phyloP scores from a whole-genome alignment of 2,329 filamentous ascomycete species.

The Neofusicoccum sp. region DNA sequence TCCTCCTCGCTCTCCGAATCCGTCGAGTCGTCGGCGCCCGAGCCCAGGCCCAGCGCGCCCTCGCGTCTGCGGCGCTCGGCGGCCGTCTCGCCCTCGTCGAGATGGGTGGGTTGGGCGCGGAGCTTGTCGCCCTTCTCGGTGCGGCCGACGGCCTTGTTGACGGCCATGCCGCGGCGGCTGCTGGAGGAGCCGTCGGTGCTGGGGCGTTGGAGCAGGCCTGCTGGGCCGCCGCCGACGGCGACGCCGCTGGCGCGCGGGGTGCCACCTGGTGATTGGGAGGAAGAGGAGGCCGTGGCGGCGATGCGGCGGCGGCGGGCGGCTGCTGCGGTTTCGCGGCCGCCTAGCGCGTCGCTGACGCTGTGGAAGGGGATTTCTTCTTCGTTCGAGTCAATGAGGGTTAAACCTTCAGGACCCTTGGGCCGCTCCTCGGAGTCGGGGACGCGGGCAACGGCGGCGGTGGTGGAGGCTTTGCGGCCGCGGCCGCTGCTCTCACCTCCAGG shows the following conservation, averaged over 20 bases:
- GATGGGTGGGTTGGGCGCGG: conserved; percentile 18
- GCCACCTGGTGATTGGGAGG: conserved; percentile 34
- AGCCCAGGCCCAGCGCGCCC: conserved; percentile 64
- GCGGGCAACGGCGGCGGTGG: neutral
- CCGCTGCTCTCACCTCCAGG: neutral
- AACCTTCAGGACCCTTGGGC: conserved; percentile 35
- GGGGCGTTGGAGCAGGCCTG: conserved; percentile 34
- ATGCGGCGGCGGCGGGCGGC: conserved; percentile 43
- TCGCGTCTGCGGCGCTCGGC: conserved; percentile 72
- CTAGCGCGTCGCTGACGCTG: conserved; percentile 39
- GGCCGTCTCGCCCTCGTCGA: conserved; percentile 63
- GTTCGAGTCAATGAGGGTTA: conserved; percentile 47
- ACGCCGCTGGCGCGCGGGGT: conserved; percentile 35
- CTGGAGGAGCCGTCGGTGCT: neutral
- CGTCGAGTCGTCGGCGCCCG: conserved; percentile 27
- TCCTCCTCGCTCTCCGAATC: conserved; percentile 55
- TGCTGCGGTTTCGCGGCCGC: conserved; percentile 32
- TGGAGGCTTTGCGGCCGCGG: neutral
- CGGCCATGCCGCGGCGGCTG: neutral
- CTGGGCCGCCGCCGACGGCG: neutral
- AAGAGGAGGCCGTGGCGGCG: neutral
- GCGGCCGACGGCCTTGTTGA: neutral
- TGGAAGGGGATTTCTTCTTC: conserved; percentile 49
- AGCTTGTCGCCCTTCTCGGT: conserved; percentile 21
- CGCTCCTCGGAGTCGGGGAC: conserved; percentile 5